Conservation (phyloP, 805 yeast genomes). For the Saccharomycopsis vini region DNA sequence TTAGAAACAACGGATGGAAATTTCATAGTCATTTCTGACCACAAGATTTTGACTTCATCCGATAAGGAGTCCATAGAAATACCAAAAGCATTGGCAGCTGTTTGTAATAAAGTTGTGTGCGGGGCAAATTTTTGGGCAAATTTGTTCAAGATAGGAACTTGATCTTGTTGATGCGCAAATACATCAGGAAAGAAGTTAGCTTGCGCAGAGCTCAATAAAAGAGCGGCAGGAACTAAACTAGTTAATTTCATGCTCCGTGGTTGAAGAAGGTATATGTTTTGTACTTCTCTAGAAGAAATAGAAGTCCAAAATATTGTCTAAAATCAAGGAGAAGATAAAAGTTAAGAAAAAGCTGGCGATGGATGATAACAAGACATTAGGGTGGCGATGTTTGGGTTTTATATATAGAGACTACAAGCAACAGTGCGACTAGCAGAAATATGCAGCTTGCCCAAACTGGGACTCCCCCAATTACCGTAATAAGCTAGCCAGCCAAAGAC, state of each 20-base stretch:
- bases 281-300: too few species aligned
- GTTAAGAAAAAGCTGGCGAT: too few species aligned
- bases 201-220: not conserved
- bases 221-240: conserved; percentile 1
- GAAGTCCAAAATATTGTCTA: too few species aligned
- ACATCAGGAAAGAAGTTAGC: conserved; percentile 1
- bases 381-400: too few species aligned
- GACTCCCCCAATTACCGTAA: too few species aligned
- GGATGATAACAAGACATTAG: too few species aligned
- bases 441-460: too few species aligned
- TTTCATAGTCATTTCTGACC: conserved; percentile 55
- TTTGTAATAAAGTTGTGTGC: conserved; percentile 27
- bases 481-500: too few species aligned
- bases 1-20: conserved; percentile 49
- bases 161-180: not conserved
- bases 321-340: too few species aligned
- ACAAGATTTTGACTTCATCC: conserved; percentile 38
- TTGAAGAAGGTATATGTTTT: too few species aligned
- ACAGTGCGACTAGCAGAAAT: too few species aligned
- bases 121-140: not conserved
- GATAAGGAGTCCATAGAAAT: conserved; percentile 43
- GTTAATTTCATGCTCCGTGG: conserved; percentile 3
- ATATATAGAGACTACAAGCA: too few species aligned
- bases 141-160: not conserved
- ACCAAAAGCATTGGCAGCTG: conserved; percentile 44